Conservation (phyloP, 1,284 basidiomycete genomes). For the Leccinum subspadiceum region DNA sequence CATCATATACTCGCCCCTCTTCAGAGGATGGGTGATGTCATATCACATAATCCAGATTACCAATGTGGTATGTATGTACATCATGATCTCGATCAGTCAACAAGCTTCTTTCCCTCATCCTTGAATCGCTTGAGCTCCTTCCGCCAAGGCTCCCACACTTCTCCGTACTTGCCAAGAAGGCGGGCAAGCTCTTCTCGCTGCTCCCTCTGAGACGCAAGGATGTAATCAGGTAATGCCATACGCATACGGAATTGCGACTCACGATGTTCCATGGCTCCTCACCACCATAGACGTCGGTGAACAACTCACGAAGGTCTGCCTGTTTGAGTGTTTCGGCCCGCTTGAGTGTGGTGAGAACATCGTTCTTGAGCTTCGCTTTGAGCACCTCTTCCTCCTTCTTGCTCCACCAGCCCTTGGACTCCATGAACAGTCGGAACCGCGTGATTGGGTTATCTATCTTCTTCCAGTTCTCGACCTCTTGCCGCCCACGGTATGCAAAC, state of each 20-base stretch:
- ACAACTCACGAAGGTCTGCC: conserved; percentile 74
- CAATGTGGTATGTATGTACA: neutral
- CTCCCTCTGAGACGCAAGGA: conserved; percentile 54
- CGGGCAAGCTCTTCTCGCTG: conserved; percentile 77
- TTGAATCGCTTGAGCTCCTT: conserved; percentile 80
- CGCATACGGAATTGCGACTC: conserved; percentile 34
- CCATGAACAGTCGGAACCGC: conserved; percentile 83
- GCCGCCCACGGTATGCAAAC: conserved; percentile 81
- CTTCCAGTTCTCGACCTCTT: conserved; percentile 85
- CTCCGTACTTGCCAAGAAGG: conserved; percentile 82
- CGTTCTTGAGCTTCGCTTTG: conserved; percentile 65
- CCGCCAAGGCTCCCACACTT: conserved; percentile 81
- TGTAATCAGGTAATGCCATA: neutral
- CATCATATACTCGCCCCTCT: neutral
- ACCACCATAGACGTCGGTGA: conserved; percentile 86
- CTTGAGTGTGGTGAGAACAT: conserved; percentile 78
- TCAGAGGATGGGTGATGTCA: conserved; percentile 1
- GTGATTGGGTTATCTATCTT: conserved; percentile 87
- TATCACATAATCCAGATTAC: conserved; percentile 9
- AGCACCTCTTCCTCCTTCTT: conserved; percentile 72
- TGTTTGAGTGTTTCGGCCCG: conserved; percentile 73
- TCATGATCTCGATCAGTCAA: conserved; percentile 21
- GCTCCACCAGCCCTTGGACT: conserved; percentile 86
- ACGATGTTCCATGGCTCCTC: conserved; percentile 85
- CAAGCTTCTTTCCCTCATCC: conserved; percentile 66